These are phyloP conservation scores for Kodamaea leandrae DNA, from an alignment of 805 yeast genomes.

Conservation along the genomic window DNA sequence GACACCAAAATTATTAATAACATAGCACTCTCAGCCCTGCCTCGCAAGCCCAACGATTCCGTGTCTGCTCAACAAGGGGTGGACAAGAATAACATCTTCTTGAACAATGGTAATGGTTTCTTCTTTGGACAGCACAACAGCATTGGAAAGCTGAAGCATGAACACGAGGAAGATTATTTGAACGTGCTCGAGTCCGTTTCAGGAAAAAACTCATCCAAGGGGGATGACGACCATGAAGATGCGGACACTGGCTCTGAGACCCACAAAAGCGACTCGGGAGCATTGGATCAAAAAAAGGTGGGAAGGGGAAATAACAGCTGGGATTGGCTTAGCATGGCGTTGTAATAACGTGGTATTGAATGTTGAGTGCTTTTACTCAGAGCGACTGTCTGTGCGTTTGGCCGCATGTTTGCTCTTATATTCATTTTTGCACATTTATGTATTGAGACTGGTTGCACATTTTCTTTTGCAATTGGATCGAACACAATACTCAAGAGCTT, in stretches of 20 bases:
- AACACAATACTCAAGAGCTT: no score
- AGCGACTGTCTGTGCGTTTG: no score
- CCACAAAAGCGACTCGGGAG: constrained; percentile 9
- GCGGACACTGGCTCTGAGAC: constrained; percentile 7
- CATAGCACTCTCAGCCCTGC: constrained; percentile 9
- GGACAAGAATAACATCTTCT: constrained; percentile 1
- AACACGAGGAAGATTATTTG: constrained; percentile 17
- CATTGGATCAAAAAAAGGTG: constrained; percentile 3
- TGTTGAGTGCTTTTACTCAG: not conserved
- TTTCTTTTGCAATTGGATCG: no score
- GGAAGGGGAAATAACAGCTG: constrained; percentile 28
- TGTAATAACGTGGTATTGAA: constrained; percentile 10
- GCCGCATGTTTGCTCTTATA: no score
- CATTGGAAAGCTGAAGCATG: constrained; percentile 7
- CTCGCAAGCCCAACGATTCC: not conserved
- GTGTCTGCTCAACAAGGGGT: not conserved
- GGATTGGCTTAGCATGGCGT: constrained; percentile 49
- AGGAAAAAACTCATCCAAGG: constrained; percentile 7
- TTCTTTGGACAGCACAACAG: constrained; percentile 8
- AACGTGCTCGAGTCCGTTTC: constrained; percentile 15
- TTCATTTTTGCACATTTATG: no score
- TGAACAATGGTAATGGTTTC: constrained; percentile 11
- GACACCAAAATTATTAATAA: constrained; percentile 11
- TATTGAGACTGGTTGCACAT: no score
- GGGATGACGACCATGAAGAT: constrained; percentile 9